Percentiles rank a stretch among this genome's conserved stretches.
phyloP scores from a whole-genome alignment of 768 basidiomycete genomes.

The Mycena olivaceomarginata region DNA sequence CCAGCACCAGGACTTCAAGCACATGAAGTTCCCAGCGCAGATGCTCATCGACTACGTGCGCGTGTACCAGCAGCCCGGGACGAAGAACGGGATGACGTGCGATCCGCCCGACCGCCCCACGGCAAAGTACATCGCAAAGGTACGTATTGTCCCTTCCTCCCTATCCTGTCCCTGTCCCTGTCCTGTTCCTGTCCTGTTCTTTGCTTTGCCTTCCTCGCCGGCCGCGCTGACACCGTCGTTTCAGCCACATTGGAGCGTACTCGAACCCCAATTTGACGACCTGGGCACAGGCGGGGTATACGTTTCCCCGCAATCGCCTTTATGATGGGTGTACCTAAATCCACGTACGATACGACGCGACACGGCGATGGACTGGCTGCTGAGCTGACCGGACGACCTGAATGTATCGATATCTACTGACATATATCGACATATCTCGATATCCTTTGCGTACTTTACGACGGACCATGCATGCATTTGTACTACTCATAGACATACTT shows the following conservation, averaged over 20 bases:
- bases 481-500: slow-evolving; percentile 22
- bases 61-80: slow-evolving; percentile 87
- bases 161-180: slow-evolving; percentile 1
- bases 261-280: slow-evolving; percentile 90
- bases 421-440: background rate
- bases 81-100: slow-evolving; percentile 84
- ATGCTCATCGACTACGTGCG: slow-evolving; percentile 95
- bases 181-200: background rate
- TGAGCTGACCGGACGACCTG: background rate
- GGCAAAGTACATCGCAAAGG: slow-evolving; percentile 82
- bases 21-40: slow-evolving; percentile 84
- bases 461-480: slow-evolving; percentile 22
- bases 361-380: background rate
- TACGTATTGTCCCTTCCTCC: slow-evolving; percentile 20
- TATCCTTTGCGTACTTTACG: slow-evolving; percentile 21
- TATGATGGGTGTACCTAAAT: slow-evolving; percentile 42
- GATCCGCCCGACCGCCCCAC: slow-evolving; percentile 89
- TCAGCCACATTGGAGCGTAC: slow-evolving; percentile 59
- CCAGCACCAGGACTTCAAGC: slow-evolving; percentile 81
- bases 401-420: slow-evolving; percentile 15
- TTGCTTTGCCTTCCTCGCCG: slow-evolving; percentile 53
- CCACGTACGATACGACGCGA: background rate
- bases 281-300: slow-evolving; percentile 86
- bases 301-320: slow-evolving; percentile 72
- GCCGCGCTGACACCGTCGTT: too few species aligned